These are phyloP conservation scores for Lactuca sativa DNA, from an alignment of 129 eudicot species.

Conservation along the genomic window DNA sequence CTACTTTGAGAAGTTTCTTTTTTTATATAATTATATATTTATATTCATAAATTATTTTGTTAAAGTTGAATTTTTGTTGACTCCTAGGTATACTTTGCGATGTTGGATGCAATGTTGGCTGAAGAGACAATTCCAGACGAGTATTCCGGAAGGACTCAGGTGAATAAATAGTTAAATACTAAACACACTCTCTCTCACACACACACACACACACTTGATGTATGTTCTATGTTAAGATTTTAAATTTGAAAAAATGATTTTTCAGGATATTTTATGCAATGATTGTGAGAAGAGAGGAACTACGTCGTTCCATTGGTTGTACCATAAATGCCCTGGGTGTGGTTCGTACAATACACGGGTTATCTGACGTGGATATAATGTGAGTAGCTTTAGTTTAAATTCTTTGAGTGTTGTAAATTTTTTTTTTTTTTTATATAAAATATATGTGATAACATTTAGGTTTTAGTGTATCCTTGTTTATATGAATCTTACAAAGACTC, in stretches of 20 bases:
- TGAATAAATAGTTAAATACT: slow-evolving; percentile 6
- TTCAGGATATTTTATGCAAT: slow-evolving; percentile 88
- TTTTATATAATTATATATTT: not conserved
- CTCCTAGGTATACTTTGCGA: slow-evolving; percentile 67
- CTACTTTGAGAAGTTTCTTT: not conserved
- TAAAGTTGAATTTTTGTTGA: slow-evolving; percentile 8
- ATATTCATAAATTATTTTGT: not conserved
- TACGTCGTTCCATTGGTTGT: slow-evolving; percentile 69
- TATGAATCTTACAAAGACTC: not conserved
- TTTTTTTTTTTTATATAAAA: no score
- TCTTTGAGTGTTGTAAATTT: not conserved
- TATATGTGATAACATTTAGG: not conserved
- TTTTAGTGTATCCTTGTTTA: not conserved
- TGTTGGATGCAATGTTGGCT: slow-evolving; percentile 89
- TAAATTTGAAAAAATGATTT: not conserved
- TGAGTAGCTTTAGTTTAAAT: slow-evolving; percentile 26
- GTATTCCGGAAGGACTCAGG: slow-evolving; percentile 88
- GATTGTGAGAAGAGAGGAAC: slow-evolving; percentile 88
- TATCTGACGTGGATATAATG: slow-evolving; percentile 46
- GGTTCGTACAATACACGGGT: slow-evolving; percentile 84
- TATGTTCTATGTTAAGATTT: slow-evolving; percentile 7
- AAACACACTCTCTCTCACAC: slow-evolving; percentile 1
- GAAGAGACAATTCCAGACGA: slow-evolving; percentile 83
- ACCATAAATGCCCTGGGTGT: slow-evolving; percentile 82
- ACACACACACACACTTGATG: not conserved